Base-by-base conservation (phyloP, 106 monocot species). In the Acorus calamus region DNA sequence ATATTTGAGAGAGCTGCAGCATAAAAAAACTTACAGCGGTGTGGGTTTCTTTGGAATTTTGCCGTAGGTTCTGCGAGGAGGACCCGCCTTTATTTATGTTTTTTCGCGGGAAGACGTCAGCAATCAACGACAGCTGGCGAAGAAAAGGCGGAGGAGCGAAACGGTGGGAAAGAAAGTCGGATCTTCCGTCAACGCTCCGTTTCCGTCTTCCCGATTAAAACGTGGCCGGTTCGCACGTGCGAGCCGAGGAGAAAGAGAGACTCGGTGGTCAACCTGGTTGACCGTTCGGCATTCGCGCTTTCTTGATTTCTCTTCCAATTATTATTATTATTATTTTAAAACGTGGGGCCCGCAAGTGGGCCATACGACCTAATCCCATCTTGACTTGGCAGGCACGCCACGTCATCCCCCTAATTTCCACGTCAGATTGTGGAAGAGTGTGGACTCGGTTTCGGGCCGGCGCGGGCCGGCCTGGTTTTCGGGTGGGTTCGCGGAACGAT, bases 61-160 rank as follows among this genome's bases (percentile, higher is more conserved):
- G 28, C n/a, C n/a, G 0, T 1, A 28, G 28, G n/a, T 28, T 28
- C 28, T 28, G 28, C 28, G 28, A n/a, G 14, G 41, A 43, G 11
- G 58, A 59, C 57, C 57, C 58, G 42, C 58, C 50, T 49, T 57
- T 59, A 0, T 28, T 69, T 48, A 42, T 42, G 57, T 28, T 28
- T 28, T n/a, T 28, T 8, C 43, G 46, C 56, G 57, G 58, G 58
- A 8, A 2, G 58, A 58, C 42, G 28, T 12, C 41, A 13, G 2
- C 56, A 28, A 28, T 28, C 28, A 28, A 28, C 28, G 28, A 28
- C 28, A 28, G 28, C 28, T 28, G 28, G 28, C 28, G 28, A 28
- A 28, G 28, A 28, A 28, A 28, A 4, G 11, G 1, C 14, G 6
- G 4, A 14, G 11, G 56, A 5, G 42, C 5, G 58, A 42, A 58